Evolutionary conservation across 768 basidiomycete genomes (phyloP).

Genomic region (Podaxis carcinomalis): DNA sequence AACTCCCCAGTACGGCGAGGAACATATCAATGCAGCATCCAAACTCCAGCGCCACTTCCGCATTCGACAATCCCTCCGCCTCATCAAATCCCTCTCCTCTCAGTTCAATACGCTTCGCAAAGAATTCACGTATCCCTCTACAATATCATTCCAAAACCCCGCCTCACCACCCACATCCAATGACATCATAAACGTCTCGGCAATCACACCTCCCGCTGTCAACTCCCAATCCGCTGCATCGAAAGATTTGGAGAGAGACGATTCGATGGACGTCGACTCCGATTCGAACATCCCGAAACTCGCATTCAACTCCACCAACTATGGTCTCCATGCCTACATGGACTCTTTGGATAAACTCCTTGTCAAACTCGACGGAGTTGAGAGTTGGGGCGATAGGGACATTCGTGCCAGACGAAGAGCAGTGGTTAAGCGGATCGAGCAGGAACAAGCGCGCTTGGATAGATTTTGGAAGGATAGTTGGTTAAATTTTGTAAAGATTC

Average conservation of each 20-base stretch:
- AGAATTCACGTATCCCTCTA: constrained; percentile 38
- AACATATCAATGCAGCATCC: constrained; percentile 36
- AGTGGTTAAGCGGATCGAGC: constrained; percentile 56
- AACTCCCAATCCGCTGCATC: not conserved
- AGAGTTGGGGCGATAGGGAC: constrained; percentile 53
- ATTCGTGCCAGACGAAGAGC: constrained; percentile 49
- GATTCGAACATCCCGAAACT: constrained; percentile 31
- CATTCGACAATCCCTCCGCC: constrained; percentile 33
- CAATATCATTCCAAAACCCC: constrained; percentile 44
- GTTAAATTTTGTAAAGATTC: not conserved
- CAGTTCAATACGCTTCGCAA: constrained; percentile 41
- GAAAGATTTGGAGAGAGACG: constrained; percentile 18
- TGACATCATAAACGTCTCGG: constrained; percentile 20
- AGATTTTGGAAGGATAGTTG: constrained; percentile 19
- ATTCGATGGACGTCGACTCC: constrained; percentile 18
- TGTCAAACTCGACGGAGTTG: constrained; percentile 63
- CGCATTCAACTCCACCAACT: constrained; percentile 59
- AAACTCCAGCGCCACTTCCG: constrained; percentile 47
- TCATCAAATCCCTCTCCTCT: constrained; percentile 34
- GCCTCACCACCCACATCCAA: not conserved
- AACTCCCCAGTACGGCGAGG: constrained; percentile 22
- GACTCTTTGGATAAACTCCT: constrained; percentile 61
- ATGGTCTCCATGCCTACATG: constrained; percentile 55
- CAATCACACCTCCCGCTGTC: constrained; percentile 23
- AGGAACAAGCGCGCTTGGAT: constrained; percentile 53